Evolutionary conservation across 148 eudicot genomes (phyloP), one percentile per base, ranked within the genome.

Genomic region (Simmondsia chinensis): DNA sequence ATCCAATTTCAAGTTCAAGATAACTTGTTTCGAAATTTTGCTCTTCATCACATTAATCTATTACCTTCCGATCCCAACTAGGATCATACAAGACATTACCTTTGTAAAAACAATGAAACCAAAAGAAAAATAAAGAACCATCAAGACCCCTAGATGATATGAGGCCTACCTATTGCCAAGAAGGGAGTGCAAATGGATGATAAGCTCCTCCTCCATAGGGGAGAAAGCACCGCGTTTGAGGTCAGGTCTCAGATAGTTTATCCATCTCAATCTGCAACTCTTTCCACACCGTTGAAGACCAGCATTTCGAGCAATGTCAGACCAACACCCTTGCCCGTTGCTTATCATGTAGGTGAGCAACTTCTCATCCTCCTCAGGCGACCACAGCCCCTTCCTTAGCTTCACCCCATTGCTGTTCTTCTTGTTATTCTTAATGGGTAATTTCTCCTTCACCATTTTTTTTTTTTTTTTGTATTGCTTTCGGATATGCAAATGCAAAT

Each of bases 281-380:
- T 83, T 79, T 4, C 94, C 94, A 28, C 94, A 76, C 61, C 94
- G 59, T 46, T 59, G 68, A 10, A 83, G 44, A 2, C 87, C 83
- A 0, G 94, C 83, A 48, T 79, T 76, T 17, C 76, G 12, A 1
- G 87, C 87, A 20, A 83, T 83, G 55, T 83, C 94, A 21, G 76
- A 79, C 94, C 94, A 83, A 30, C 94, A 83, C 0, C 94, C 94
- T 10, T 79, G 78, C 0, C 82, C 87, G 23, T 73, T 76, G 2
- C 64, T 68, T 42, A 83, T 2, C 87, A 79, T 79, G 40, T 79
- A 83, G 9, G 52, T 71, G 80, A 79, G 70, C 27, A 83, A 48
- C 73, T 73, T 83, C 54, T 83, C 94, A 34, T 83, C 94, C 48
- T 83, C 94, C 26, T 83, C 94, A 0, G 94, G 94, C 9, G 86